Evolutionary conservation across 176 grass and related monocot species (phyloP).

Genomic region (Metroxylon sagu): DNA sequence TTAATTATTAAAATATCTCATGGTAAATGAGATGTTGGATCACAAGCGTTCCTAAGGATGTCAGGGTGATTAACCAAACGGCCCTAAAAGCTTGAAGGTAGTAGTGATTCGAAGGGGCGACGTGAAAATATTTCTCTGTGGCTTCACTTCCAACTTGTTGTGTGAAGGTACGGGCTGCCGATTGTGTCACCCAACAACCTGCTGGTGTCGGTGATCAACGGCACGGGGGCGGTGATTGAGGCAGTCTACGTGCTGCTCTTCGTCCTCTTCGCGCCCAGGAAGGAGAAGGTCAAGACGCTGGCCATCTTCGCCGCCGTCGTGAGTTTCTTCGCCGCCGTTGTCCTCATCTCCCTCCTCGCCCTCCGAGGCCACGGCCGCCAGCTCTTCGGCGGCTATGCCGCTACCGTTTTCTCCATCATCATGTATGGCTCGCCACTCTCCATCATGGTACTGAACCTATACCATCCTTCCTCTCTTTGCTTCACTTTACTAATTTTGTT

Average conservation of each 20-base stretch:
- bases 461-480: background rate
- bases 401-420: slow-evolving; percentile 83
- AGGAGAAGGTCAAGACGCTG: slow-evolving; percentile 28
- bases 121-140: background rate
- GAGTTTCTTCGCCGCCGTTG: slow-evolving; percentile 51
- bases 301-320: slow-evolving; percentile 43
- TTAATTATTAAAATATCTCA: too few species aligned
- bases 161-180: slow-evolving; percentile 77
- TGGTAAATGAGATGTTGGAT: too few species aligned
- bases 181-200: slow-evolving; percentile 96
- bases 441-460: slow-evolving; percentile 55
- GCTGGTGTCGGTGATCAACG: slow-evolving; percentile 90
- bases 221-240: slow-evolving; percentile 62
- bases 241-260: slow-evolving; percentile 84
- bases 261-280: slow-evolving; percentile 54
- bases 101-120: too few species aligned
- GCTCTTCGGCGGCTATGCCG: slow-evolving; percentile 81
- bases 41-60: too few species aligned
- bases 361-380: slow-evolving; percentile 62
- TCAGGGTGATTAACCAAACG: too few species aligned
- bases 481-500: background rate
- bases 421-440: slow-evolving; percentile 98
- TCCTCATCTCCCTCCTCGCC: slow-evolving; percentile 57
- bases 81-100: too few species aligned
- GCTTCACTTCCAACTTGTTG: background rate